Percentiles rank a stretch among this genome's conserved stretches.
phyloP scores from a whole-genome alignment of 352 stramenopile species.

The Pythium biforme region DNA sequence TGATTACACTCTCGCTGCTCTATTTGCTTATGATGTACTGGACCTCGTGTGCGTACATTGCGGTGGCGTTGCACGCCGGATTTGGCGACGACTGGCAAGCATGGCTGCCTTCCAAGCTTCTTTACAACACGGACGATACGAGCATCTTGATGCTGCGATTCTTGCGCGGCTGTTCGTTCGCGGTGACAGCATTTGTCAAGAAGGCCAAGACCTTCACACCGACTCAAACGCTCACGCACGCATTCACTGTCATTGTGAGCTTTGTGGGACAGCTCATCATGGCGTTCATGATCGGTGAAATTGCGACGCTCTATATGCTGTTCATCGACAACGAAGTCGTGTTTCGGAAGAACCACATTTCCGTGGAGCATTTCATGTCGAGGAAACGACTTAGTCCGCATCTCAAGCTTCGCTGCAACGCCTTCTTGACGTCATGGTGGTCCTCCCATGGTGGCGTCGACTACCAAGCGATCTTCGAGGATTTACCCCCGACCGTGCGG shows the following conservation, averaged over 20 bases:
- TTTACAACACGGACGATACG: constrained; percentile 8
- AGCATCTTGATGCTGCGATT: constrained; percentile 53
- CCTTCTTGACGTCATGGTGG: constrained; percentile 29
- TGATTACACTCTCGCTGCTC: constrained; percentile 49
- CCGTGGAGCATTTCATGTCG: constrained; percentile 43
- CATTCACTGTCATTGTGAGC: constrained; percentile 26
- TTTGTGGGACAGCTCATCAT: constrained; percentile 56
- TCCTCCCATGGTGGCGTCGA: constrained; percentile 25
- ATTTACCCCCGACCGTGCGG: constrained; percentile 40
- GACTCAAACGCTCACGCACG: constrained; percentile 25
- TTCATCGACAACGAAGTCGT: constrained; percentile 33
- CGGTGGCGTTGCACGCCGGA: constrained; percentile 41
- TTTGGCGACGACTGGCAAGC: constrained; percentile 58
- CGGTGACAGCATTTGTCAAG: constrained; percentile 28
- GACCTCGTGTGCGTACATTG: constrained; percentile 50
- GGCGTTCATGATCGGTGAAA: constrained; percentile 72
- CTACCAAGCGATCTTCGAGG: constrained; percentile 28
- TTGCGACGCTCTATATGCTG: constrained; percentile 49
- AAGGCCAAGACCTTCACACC: constrained; percentile 30
- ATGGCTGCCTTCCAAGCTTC: constrained; percentile 7
- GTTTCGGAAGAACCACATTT: constrained; percentile 69
- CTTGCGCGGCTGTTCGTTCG: constrained; percentile 36
- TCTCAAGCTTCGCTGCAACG: constrained; percentile 21
- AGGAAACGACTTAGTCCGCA: constrained; percentile 19
- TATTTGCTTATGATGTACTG: constrained; percentile 66